phyloP scores from a whole-genome alignment of 108 stramenopile species.

The Skeletonema grethae region DNA sequence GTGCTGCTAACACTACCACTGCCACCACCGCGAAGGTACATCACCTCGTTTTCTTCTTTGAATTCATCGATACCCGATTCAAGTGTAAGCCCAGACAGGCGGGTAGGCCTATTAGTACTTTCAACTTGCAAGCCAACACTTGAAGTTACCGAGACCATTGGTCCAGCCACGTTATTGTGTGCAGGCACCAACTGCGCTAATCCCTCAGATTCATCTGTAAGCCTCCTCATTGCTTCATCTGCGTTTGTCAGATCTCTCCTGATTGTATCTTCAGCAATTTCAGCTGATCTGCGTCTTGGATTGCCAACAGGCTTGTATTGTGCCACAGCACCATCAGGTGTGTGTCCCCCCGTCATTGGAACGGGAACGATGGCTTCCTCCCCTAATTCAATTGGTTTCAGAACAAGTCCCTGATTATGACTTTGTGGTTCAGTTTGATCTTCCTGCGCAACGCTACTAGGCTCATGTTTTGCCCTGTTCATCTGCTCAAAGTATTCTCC shows the following conservation, averaged over 20 bases:
- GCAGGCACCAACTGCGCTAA: not conserved
- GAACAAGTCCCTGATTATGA: not conserved
- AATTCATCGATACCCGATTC: not conserved
- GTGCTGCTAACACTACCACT: not conserved
- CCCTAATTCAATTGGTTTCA: not conserved
- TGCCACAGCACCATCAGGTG: not conserved
- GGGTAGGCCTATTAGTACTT: not conserved
- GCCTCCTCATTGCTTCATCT: conserved; percentile 9
- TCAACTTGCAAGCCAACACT: not conserved
- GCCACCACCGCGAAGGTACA: conserved; percentile 24
- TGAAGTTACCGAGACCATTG: not conserved
- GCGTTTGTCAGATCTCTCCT: conserved; percentile 18
- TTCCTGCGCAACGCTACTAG: not conserved
- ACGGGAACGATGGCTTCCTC: not conserved
- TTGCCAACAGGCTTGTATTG: conserved; percentile 4
- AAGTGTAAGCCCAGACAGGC: not conserved
- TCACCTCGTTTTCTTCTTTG: conserved; percentile 11
- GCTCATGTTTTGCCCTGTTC: conserved; percentile 4
- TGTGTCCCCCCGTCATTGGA: not conserved
- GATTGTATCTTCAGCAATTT: conserved; percentile 8
- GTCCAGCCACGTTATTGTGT: not conserved
- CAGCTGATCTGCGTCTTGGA: not conserved
- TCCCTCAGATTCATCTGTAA: not conserved
- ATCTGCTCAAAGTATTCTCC: conserved; percentile 26
- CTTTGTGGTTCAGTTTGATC: not conserved